These are phyloP conservation scores for Ambrosia artemisiifolia DNA, from an alignment of 129 eudicot genomes.

Conservation along the genomic window DNA sequence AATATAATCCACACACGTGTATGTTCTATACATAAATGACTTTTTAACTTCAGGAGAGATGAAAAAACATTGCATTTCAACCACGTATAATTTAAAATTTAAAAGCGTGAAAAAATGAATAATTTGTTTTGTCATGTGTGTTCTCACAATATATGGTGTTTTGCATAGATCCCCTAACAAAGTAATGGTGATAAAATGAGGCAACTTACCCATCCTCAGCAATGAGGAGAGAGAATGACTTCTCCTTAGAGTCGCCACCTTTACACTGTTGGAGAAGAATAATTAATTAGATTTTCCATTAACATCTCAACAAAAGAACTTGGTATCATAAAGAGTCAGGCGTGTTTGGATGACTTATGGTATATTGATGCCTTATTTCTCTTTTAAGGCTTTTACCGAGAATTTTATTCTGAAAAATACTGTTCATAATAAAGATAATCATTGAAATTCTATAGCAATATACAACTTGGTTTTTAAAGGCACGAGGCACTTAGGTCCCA, in stretches of 20 bases:
- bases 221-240: slow-evolving; percentile 50
- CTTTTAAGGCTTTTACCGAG: background rate
- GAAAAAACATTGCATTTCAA: too few relatives aligned
- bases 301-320: background rate
- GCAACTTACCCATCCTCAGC: slow-evolving; percentile 54
- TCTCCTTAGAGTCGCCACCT: slow-evolving; percentile 63
- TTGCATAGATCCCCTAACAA: background rate
- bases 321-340: background rate
- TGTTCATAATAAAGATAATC: background rate
- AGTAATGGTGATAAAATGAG: background rate
- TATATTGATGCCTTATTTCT: background rate
- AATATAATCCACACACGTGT: too few relatives aligned
- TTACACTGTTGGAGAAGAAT: slow-evolving; percentile 43
- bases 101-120: too few relatives aligned
- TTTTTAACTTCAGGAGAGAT: too few relatives aligned
- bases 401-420: background rate
- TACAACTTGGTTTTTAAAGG: too few relatives aligned
- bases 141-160: too few relatives aligned
- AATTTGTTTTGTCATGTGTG: too few relatives aligned
- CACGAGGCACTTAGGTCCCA: too few relatives aligned
- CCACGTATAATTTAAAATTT: too few relatives aligned
- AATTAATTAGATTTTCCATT: background rate
- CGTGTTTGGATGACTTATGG: background rate
- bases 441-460: background rate
- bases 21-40: too few relatives aligned